These are phyloP conservation scores for Cucurbita maxima DNA, from an alignment of 306 rosid genomes.

Conservation along the genomic window DNA sequence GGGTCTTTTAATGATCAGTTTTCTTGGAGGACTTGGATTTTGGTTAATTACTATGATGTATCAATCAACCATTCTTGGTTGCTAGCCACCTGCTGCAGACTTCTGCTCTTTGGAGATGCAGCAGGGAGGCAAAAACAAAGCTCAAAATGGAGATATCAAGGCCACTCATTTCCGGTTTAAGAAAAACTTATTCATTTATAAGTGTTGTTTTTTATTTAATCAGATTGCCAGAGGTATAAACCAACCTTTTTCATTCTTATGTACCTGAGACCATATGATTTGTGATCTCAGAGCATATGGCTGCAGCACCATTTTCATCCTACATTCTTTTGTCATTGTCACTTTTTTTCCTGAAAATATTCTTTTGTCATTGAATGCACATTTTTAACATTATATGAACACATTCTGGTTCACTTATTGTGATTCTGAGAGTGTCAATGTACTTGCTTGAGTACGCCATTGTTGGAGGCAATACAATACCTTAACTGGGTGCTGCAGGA, in stretches of 20 bases:
- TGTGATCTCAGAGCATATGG: neutral
- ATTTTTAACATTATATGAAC: neutral
- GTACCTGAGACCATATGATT: neutral
- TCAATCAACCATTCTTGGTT: neutral
- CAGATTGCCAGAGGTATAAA: too few species aligned
- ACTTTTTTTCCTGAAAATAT: neutral
- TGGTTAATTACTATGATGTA: neutral
- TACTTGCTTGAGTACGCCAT: neutral
- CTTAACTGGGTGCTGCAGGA: neutral
- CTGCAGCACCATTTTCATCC: neutral
- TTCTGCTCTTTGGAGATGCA: neutral
- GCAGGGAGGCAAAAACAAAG: neutral
- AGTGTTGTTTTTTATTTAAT: neutral
- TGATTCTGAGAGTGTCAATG: neutral
- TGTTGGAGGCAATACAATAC: neutral
- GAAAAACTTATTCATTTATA: neutral
- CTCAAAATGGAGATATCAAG: neutral
- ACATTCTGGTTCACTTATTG: neutral
- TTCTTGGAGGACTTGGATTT: neutral
- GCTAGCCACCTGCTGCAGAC: neutral
- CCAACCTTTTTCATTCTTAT: neutral
- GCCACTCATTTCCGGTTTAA: neutral
- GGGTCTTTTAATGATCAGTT: neutral
- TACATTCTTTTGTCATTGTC: too few species aligned
- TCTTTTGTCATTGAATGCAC: neutral